Percentiles rank a stretch among this genome's conserved stretches.
Conservation (phyloP, 2,329 filamentous ascomycete genomes). For the Hirsutella minnesotensis region DNA sequence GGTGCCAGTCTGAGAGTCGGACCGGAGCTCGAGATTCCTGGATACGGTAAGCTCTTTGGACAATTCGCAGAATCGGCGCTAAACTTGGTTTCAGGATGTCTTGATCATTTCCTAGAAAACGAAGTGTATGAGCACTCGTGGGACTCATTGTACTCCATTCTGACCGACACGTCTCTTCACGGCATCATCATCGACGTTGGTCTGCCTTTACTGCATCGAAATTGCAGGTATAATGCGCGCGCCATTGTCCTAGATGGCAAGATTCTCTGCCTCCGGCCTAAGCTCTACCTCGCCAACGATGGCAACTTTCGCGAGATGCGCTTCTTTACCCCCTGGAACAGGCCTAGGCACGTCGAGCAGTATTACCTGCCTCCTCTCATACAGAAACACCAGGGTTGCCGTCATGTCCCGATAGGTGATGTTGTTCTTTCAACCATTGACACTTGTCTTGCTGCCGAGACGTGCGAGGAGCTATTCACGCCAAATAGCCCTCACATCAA, state of each 20-base stretch:
- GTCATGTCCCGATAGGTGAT: slow-evolving; percentile 1
- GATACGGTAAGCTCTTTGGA: slow-evolving; percentile 9
- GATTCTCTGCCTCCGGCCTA: not conserved
- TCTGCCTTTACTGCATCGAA: slow-evolving; percentile 2
- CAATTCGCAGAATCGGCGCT: not conserved
- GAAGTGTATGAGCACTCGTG: too few species aligned
- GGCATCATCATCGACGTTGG: slow-evolving; percentile 16
- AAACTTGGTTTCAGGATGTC: slow-evolving; percentile 14
- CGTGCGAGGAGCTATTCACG: slow-evolving; percentile 1
- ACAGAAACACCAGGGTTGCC: not conserved
- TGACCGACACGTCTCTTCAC: slow-evolving; percentile 14
- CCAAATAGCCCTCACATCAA: too few species aligned
- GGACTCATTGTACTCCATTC: too few species aligned
- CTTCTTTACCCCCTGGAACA: slow-evolving; percentile 4
- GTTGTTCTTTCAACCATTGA: slow-evolving; percentile 1
- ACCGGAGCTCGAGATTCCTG: slow-evolving; percentile 22
- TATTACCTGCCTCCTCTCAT: slow-evolving; percentile 1
- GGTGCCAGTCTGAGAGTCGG: slow-evolving; percentile 48
- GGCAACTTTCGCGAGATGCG: slow-evolving; percentile 3
- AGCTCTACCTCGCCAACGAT: slow-evolving; percentile 1
- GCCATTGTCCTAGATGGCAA: not conserved
- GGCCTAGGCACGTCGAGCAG: not conserved
- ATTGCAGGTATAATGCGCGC: not conserved
- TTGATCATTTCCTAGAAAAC: slow-evolving; percentile 14
- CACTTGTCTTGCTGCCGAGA: not conserved